Percentiles rank a stretch among this genome's conserved stretches.
phyloP scores from a whole-genome alignment of 371 early-diverging fungal species.

The Apophysomyces variabilis region DNA sequence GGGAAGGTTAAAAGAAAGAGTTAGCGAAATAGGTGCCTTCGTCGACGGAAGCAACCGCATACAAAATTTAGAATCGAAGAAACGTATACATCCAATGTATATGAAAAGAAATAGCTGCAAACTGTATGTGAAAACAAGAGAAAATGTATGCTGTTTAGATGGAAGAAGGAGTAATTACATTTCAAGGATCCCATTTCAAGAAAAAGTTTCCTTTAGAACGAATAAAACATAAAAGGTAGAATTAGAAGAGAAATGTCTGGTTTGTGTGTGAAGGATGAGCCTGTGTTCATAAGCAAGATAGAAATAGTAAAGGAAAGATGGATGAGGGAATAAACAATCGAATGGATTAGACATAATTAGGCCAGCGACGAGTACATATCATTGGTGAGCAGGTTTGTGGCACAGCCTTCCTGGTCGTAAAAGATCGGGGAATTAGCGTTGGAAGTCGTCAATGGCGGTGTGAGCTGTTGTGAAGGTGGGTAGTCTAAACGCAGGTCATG shows the following conservation, averaged over 20 bases:
- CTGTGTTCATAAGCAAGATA: conserved; percentile 2
- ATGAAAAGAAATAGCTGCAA: neutral
- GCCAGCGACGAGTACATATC: conserved; percentile 9
- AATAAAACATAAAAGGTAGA: neutral
- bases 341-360: neutral
- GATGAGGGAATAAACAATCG: no score
- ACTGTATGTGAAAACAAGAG: neutral
- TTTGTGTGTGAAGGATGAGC: neutral
- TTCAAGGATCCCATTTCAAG: neutral
- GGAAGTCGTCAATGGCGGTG: conserved; percentile 38
- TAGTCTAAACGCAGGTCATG: conserved; percentile 24
- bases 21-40: neutral
- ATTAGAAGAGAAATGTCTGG: neutral
- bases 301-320: conserved; percentile 1
- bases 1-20: neutral
- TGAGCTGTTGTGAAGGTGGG: conserved; percentile 24
- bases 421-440: conserved; percentile 1
- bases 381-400: neutral
- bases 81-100: conserved; percentile 8
- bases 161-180: conserved; percentile 10
- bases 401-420: conserved; percentile 10
- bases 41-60: conserved; percentile 9
- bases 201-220: conserved; percentile 7
- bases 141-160: conserved; percentile 6
- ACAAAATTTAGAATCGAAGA: neutral